A percentile compares a stretch with the other conserved stretches of the same genome.
Evolutionary conservation across 371 early-diverging fungal genomes (phyloP).

Genomic region (Mortierella sp.): DNA sequence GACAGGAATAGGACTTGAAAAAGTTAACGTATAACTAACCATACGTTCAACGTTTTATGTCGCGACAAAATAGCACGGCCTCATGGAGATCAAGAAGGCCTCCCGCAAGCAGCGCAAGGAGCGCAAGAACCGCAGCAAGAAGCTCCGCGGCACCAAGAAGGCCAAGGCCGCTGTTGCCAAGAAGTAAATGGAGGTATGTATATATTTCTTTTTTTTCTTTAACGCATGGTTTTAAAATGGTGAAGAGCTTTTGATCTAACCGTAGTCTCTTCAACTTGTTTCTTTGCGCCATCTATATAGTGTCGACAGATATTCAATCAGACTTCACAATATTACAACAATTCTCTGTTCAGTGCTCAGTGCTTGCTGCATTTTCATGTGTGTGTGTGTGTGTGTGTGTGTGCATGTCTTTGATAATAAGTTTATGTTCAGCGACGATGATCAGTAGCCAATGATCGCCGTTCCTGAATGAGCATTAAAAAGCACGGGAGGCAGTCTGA

Average conservation of each 20-base stretch:
- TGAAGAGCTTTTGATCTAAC: not conserved
- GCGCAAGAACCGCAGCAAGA: slow-evolving; percentile 99
- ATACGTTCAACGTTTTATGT: not conserved
- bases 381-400: not conserved
- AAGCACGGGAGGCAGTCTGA: too few species aligned
- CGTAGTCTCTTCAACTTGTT: not conserved
- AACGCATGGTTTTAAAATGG: not conserved
- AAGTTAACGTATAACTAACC: too few species aligned
- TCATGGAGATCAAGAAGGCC: slow-evolving; percentile 82
- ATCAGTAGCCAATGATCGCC: too few species aligned
- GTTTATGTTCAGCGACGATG: too few species aligned
- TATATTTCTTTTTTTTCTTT: not conserved
- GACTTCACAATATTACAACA: not conserved
- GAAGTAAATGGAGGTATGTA: slow-evolving; percentile 60
- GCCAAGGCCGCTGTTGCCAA: slow-evolving; percentile 81
- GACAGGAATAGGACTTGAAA: too few species aligned
- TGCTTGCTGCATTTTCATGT: not conserved
- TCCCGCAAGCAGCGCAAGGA: slow-evolving; percentile 99
- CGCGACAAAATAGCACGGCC: slow-evolving; percentile 70
- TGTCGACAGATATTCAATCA: not conserved
- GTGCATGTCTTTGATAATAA: not conserved
- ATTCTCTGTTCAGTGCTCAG: slow-evolving; percentile 4
- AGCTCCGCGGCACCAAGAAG: slow-evolving; percentile 98
- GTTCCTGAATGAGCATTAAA: too few species aligned
- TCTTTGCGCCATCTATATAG: not conserved